Conservation (phyloP, 2,329 filamentous ascomycete species). For the Hirsutella minnesotensis region DNA sequence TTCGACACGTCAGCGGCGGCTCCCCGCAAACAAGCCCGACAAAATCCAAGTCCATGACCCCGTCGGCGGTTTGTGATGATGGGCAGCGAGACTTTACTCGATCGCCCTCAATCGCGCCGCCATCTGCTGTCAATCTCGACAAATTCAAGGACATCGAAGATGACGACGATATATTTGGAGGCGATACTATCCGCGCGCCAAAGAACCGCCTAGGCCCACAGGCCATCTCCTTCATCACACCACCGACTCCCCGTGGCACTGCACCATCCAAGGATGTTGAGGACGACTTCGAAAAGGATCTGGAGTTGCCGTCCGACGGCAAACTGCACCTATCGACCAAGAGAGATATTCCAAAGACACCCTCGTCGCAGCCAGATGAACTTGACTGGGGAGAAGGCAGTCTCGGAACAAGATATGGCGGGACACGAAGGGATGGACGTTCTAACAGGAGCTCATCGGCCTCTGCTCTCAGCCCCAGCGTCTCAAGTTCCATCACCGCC, state of each 20-base stretch:
- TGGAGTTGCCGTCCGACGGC: constrained; percentile 58
- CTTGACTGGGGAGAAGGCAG: constrained; percentile 93
- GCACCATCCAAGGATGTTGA: constrained; percentile 24
- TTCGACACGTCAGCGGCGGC: constrained; percentile 52
- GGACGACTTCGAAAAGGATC: constrained; percentile 61
- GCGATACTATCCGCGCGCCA: constrained; percentile 55
- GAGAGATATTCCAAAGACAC: constrained; percentile 51
- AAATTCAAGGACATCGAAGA: constrained; percentile 52
- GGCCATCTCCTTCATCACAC: constrained; percentile 40
- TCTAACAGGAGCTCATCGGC: constrained; percentile 77
- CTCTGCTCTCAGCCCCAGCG: constrained; percentile 82
- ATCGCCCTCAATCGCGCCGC: constrained; percentile 22
- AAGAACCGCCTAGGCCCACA: constrained; percentile 43
- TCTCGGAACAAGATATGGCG: constrained; percentile 79
- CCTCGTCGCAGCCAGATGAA: constrained; percentile 54
- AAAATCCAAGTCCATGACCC: constrained; percentile 21
- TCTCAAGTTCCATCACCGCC: constrained; percentile 78
- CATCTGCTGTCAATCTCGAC: constrained; percentile 45
- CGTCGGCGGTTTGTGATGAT: constrained; percentile 9
- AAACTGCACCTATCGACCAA: constrained; percentile 52
- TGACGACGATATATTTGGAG: constrained; percentile 51
- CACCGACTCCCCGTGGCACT: constrained; percentile 40
- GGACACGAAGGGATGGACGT: constrained; percentile 67
- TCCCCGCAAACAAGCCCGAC: constrained; percentile 42
- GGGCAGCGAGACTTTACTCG: constrained; percentile 18